Percentiles rank a stretch among this genome's conserved stretches.
Evolutionary conservation across 2,329 filamentous ascomycete species (phyloP).

Genomic region (Onygenales sp.): DNA sequence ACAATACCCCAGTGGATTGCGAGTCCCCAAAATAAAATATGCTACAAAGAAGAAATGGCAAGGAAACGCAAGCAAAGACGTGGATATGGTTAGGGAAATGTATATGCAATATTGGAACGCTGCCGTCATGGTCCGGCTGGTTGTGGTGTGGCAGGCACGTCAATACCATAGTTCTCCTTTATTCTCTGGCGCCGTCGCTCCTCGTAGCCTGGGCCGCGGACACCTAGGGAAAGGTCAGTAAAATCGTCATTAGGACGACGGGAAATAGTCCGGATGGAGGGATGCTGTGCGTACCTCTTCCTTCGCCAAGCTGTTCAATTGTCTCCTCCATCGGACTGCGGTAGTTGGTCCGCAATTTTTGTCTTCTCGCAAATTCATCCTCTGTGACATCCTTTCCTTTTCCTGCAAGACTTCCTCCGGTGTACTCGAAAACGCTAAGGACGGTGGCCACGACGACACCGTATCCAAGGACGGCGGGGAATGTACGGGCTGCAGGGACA

Average conservation of each 20-base stretch:
- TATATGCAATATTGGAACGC: slow-evolving; percentile 4
- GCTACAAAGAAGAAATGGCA: slow-evolving; percentile 10
- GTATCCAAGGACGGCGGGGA: slow-evolving; percentile 62
- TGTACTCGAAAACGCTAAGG: slow-evolving; percentile 58
- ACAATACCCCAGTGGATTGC: not conserved
- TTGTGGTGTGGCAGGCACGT: slow-evolving; percentile 57
- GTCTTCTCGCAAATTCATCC: slow-evolving; percentile 68
- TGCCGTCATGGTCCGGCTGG: slow-evolving; percentile 30
- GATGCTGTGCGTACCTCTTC: slow-evolving; percentile 55
- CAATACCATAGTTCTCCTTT: slow-evolving; percentile 79
- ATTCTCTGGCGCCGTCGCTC: slow-evolving; percentile 73
- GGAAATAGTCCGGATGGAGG: not conserved
- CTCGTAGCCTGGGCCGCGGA: slow-evolving; percentile 71
- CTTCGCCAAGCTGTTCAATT: slow-evolving; percentile 72
- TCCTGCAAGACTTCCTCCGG: slow-evolving; percentile 53
- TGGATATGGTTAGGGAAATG: not conserved
- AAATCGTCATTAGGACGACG: not conserved
- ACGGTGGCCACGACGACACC: slow-evolving; percentile 49
- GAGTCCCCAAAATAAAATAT: not conserved
- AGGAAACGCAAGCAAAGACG: slow-evolving; percentile 9
- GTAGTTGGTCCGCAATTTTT: slow-evolving; percentile 62
- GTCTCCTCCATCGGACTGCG: slow-evolving; percentile 71
- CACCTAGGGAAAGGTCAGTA: slow-evolving; percentile 45
- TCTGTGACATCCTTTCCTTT: slow-evolving; percentile 46
- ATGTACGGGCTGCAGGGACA: slow-evolving; percentile 45